Evolutionary conservation across 1,139 yeast species (phyloP).

Genomic region (Hansenula lynferdii): DNA sequence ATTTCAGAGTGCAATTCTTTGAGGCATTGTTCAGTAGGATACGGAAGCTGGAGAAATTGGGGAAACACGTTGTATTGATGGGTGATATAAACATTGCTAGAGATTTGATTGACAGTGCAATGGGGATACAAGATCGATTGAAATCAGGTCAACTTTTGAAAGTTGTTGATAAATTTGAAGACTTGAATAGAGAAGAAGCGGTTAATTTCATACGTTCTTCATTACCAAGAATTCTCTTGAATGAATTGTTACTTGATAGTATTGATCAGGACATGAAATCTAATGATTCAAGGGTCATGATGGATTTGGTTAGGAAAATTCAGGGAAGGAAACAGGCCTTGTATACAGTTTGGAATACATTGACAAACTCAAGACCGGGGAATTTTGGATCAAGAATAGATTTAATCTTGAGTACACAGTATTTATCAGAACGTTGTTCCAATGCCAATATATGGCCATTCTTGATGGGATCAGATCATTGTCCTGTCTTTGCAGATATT

Average conservation of each 20-base stretch:
- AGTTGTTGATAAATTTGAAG: constrained; percentile 31
- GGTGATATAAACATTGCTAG: constrained; percentile 87
- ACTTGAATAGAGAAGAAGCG: constrained; percentile 33
- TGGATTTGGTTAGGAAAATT: constrained; percentile 59
- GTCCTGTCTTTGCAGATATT: constrained; percentile 81
- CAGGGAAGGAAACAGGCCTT: constrained; percentile 55
- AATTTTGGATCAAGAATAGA: constrained; percentile 91
- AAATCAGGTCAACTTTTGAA: constrained; percentile 22
- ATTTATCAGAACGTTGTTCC: constrained; percentile 30
- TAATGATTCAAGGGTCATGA: constrained; percentile 32
- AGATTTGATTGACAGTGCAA: constrained; percentile 82
- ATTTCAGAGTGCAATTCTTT: constrained; percentile 54
- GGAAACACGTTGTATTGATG: constrained; percentile 68
- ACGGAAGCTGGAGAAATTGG: constrained; percentile 42
- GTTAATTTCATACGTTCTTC: constrained; percentile 33
- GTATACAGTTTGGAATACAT: constrained; percentile 93
- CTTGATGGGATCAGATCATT: constrained; percentile 87
- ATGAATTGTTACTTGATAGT: constrained; percentile 30
- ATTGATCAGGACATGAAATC: constrained; percentile 22
- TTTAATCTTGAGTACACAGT: constrained; percentile 49
- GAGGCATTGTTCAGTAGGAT: constrained; percentile 56
- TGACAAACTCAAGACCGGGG: constrained; percentile 69
- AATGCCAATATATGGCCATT: constrained; percentile 64
- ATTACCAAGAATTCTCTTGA: constrained; percentile 39
- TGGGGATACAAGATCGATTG: constrained; percentile 44